phyloP scores from a whole-genome alignment of 2,329 filamentous ascomycete genomes.

The Ascochyta pisi region DNA sequence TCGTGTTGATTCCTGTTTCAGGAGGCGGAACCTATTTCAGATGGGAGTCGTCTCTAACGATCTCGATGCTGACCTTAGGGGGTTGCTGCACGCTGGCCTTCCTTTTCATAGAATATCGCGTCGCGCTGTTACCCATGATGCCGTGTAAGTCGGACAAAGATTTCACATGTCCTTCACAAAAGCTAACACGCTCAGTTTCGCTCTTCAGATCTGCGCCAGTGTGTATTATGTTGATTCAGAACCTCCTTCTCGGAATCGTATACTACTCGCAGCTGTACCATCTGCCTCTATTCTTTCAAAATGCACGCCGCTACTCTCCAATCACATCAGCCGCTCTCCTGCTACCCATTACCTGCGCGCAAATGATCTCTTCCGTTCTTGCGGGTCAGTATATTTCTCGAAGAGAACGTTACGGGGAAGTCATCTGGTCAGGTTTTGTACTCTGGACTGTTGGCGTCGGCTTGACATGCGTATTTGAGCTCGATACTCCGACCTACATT shows the following conservation, averaged over 20 bases:
- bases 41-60: constrained; percentile 64
- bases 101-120: constrained; percentile 62
- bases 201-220: constrained; percentile 64
- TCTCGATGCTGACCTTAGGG: constrained; percentile 64
- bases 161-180: not conserved
- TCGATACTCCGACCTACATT: constrained; percentile 42
- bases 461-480: constrained; percentile 57
- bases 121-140: constrained; percentile 65
- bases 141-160: constrained; percentile 48
- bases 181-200: constrained; percentile 44
- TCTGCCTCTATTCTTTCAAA: constrained; percentile 68
- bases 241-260: constrained; percentile 65
- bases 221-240: constrained; percentile 63
- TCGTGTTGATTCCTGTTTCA: constrained; percentile 69
- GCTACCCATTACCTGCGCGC: constrained; percentile 49
- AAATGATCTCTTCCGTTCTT: constrained; percentile 51
- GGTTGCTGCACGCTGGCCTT: constrained; percentile 57
- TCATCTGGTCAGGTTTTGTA: constrained; percentile 54
- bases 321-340: constrained; percentile 59
- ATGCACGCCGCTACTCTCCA: constrained; percentile 56
- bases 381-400: constrained; percentile 66
- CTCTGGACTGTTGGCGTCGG: constrained; percentile 59
- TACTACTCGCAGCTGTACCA: constrained; percentile 69
- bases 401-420: constrained; percentile 59
- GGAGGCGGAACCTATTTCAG: constrained; percentile 65